Base-by-base conservation (phyloP, 768 basidiomycete species). In the Suillus spraguei region DNA sequence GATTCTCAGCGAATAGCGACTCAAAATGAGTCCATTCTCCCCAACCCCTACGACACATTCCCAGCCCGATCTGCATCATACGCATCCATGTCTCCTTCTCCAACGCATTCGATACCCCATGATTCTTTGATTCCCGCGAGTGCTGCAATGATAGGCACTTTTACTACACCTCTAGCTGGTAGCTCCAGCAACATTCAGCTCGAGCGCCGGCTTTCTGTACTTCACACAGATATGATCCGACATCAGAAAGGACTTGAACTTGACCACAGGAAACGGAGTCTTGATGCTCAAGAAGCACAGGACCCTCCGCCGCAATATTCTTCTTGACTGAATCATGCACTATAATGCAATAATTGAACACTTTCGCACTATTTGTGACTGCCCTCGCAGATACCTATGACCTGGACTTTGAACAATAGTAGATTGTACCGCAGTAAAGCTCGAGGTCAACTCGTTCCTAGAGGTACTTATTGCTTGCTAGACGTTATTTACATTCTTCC, bases 161-260 rank as follows among this genome's bases (percentile, higher is more conserved):
- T 96, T 74, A 95, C 94, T 0, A 94, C 94, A 3, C 94, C 94
- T 69, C 96, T 93, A 3, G 87, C 88, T 3, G 95, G 81, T 3
- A 94, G 63, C 9, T 69, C 74, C 17, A 82, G 64, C 28, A 24
- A 28, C 22, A 20, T 39, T 11, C 56, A 58, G 39, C 56, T 24
- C 39, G 39, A 61, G 53, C 42, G 61, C 38, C 32, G 44, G 17
- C 47, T 35, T 11, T 65, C 64, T 39, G 50, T 56, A 16, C 64
- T 65, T 53, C 64, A 65, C 39, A 36, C 28, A 32, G 62, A 65
- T 44, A 32, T 65, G 55, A 32, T 49, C 36, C 63, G 24, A n/a
- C 41, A 65, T 54, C 64, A 65, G 33, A 65, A 65, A 35, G 38
- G 63, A 50, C 55, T 65, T 3, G 64, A 65, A 39, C 39, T 64